A percentile compares a stretch with the other conserved stretches of the same genome.
Conservation (phyloP, 163 green algal species). For the Chlorella variabilis region DNA sequence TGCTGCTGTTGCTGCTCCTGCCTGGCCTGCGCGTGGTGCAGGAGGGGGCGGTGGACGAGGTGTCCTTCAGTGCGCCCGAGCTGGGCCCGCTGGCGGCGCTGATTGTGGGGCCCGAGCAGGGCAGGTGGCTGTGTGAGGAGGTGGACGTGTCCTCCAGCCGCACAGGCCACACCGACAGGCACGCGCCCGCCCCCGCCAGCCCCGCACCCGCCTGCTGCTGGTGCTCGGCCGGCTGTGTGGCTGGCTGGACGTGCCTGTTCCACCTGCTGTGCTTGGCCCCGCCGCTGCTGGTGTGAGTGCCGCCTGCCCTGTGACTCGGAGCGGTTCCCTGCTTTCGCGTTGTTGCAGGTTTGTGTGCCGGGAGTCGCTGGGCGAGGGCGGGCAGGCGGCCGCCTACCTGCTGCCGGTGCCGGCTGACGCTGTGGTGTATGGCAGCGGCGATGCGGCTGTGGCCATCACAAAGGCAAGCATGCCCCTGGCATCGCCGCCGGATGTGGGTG, state of each 20-base stretch:
- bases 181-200: no score
- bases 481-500: no score
- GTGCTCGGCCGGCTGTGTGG: no score
- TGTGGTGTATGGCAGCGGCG: slow-evolving; percentile 65
- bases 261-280: no score
- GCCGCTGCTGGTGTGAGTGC: no score
- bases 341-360: slow-evolving; percentile 66
- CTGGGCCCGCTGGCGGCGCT: slow-evolving; percentile 76
- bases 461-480: slow-evolving; percentile 53
- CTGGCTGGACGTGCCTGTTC: no score
- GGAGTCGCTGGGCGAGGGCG: slow-evolving; percentile 56
- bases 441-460: slow-evolving; percentile 53
- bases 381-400: slow-evolving; percentile 64
- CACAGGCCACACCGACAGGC: slow-evolving; percentile 70
- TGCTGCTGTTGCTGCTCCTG: no score
- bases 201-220: no score
- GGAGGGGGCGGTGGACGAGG: slow-evolving; percentile 66
- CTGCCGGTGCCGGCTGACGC: slow-evolving; percentile 63
- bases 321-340: no score
- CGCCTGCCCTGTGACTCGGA: no score
- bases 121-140: slow-evolving; percentile 78
- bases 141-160: slow-evolving; percentile 71
- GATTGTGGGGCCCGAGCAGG: slow-evolving; percentile 75
- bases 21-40: no score
- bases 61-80: slow-evolving; percentile 73